A percentile compares a stretch with the other conserved stretches of the same genome.
Conservation (phyloP, 495 filamentous ascomycete genomes). For the Aspergillus baeticus region DNA sequence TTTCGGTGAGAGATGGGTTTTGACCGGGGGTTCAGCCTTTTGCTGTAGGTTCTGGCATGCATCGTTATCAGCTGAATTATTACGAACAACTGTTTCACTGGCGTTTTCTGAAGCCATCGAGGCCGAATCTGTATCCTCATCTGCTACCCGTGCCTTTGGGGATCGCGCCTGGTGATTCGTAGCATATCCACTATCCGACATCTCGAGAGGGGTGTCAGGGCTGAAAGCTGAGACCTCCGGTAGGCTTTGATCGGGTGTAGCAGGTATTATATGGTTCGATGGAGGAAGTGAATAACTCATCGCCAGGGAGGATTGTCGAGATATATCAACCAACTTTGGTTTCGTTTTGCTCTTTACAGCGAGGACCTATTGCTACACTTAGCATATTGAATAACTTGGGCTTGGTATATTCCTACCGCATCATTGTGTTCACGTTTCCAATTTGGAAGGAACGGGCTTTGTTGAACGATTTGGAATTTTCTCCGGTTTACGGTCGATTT, state of each 20-base stretch:
- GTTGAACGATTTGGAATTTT: conserved; percentile 44
- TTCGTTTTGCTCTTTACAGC: conserved; percentile 43
- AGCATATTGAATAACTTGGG: background rate
- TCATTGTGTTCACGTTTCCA: conserved; percentile 28
- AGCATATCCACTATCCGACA: conserved; percentile 41
- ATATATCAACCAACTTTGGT: conserved; percentile 44
- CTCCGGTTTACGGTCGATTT: conserved; percentile 35
- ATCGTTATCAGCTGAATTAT: conserved; percentile 22
- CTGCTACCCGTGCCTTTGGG: conserved; percentile 24
- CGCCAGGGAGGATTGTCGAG: conserved; percentile 38
- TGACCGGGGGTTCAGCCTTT: conserved; percentile 25
- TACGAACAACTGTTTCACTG: conserved; percentile 29
- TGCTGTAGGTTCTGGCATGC: conserved; percentile 18
- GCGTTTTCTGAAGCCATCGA: conserved; percentile 33
- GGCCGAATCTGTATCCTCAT: conserved; percentile 30
- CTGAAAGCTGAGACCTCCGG: conserved; percentile 48
- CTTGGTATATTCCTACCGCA: conserved; percentile 24
- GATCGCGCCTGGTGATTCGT: conserved; percentile 32
- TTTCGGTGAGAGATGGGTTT: conserved; percentile 16
- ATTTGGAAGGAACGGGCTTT: conserved; percentile 35
- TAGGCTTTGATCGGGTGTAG: conserved; percentile 40
- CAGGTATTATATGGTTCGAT: conserved; percentile 25
- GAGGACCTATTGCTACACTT: conserved; percentile 26
- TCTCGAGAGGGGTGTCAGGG: conserved; percentile 42
- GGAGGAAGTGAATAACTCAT: conserved; percentile 27